Percentiles rank a stretch among this genome's conserved stretches.
Conservation (phyloP, 1,284 basidiomycete genomes). For the Boletus smithii region DNA sequence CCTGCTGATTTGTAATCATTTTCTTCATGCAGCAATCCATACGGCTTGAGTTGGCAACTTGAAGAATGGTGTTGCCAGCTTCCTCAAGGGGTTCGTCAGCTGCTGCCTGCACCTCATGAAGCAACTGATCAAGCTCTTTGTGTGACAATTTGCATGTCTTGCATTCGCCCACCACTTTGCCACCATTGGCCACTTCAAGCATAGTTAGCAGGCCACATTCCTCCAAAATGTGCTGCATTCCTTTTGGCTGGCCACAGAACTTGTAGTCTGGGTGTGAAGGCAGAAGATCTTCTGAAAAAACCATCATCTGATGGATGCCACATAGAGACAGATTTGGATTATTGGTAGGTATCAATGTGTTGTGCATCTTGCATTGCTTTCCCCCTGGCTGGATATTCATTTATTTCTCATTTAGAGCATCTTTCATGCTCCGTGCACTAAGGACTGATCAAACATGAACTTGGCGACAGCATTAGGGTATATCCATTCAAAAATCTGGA, state of each 20-base stretch:
- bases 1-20: slow-evolving; percentile 5
- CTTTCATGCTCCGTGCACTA: slow-evolving; percentile 1
- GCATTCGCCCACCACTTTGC: slow-evolving; percentile 5
- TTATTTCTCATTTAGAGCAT: slow-evolving; percentile 9
- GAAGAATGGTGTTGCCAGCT: no score
- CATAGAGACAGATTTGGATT: neutral
- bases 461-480: slow-evolving; percentile 4
- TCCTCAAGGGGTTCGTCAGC: no score
- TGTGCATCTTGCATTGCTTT: neutral
- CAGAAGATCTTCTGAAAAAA: slow-evolving; percentile 13
- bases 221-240: slow-evolving; percentile 35
- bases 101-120: neutral
- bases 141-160: slow-evolving; percentile 2
- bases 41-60: neutral
- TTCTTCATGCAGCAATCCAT: slow-evolving; percentile 7
- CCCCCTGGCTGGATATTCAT: slow-evolving; percentile 11
- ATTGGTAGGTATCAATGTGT: neutral
- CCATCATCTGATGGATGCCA: slow-evolving; percentile 1
- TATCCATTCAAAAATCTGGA: slow-evolving; percentile 2
- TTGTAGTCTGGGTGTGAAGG: slow-evolving; percentile 20
- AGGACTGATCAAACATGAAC: slow-evolving; percentile 11
- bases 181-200: slow-evolving; percentile 9
- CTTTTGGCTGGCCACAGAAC: slow-evolving; percentile 34
- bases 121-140: neutral
- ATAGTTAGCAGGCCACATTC: slow-evolving; percentile 15